Conservation (phyloP, 192 early-diverging fungal genomes). For the Chytriomyces sp. region DNA sequence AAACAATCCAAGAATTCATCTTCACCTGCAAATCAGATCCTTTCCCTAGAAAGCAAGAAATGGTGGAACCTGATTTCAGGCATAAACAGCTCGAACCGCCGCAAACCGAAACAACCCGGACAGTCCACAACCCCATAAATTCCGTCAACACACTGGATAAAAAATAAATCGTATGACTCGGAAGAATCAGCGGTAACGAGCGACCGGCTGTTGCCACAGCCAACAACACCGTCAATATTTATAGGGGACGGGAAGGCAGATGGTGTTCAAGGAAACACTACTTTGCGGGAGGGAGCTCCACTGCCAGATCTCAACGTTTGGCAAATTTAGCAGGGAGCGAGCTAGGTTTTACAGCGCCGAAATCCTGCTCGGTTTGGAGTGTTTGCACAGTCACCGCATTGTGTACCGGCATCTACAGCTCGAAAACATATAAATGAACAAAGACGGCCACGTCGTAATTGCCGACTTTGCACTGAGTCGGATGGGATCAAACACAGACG, state of each 20-base stretch:
- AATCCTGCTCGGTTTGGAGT: constrained; percentile 50
- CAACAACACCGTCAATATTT: neutral
- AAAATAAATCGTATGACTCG: neutral
- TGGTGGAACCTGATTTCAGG: neutral
- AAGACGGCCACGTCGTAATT: constrained; percentile 61
- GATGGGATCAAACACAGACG: constrained; percentile 42
- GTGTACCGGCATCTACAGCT: constrained; percentile 63
- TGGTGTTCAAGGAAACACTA: too few species aligned
- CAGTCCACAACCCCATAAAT: neutral
- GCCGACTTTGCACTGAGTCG: constrained; percentile 60
- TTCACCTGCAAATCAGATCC: neutral
- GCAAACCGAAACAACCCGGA: neutral
- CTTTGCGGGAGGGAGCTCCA: constrained; percentile 90
- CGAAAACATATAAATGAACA: constrained; percentile 59
- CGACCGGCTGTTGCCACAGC: neutral
- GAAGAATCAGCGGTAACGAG: neutral
- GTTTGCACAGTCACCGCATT: constrained; percentile 57
- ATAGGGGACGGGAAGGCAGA: too few species aligned
- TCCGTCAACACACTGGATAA: neutral
- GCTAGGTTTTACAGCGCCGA: constrained; percentile 58
- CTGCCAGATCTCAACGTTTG: constrained; percentile 73
- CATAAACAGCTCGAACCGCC: constrained; percentile 7
- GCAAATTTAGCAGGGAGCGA: constrained; percentile 53
- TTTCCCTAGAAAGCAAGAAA: neutral
- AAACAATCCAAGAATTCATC: neutral